These are phyloP conservation scores for Galeopsis tetrahit DNA, from an alignment of 257 asterid species.

Conservation along the genomic window DNA sequence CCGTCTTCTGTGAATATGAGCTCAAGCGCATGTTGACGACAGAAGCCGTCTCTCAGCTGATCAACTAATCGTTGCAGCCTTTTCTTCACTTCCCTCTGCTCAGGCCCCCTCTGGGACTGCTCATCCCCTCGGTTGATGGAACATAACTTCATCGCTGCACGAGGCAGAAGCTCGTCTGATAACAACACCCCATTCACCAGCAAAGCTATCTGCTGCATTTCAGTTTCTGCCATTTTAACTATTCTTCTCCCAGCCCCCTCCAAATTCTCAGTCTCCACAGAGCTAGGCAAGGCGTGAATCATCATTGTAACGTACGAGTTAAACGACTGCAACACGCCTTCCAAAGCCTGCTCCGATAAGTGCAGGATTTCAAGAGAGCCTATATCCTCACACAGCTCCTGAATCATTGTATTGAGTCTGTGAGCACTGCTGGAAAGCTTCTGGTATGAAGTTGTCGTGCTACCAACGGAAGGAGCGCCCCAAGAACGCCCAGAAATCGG, in stretches of 20 bases:
- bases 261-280: constrained; percentile 72
- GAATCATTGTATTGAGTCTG: constrained; percentile 82
- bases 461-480: constrained; percentile 46
- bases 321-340: constrained; percentile 73
- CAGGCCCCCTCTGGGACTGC: constrained; percentile 50
- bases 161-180: constrained; percentile 86
- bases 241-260: constrained; percentile 72
- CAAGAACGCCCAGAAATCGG: constrained; percentile 67
- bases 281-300: constrained; percentile 78
- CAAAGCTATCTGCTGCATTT: constrained; percentile 67
- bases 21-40: constrained; percentile 89
- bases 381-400: constrained; percentile 91
- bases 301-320: constrained; percentile 64
- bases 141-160: constrained; percentile 67
- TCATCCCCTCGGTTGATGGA: constrained; percentile 49
- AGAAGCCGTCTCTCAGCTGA: constrained; percentile 86
- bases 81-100: constrained; percentile 79
- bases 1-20: constrained; percentile 86
- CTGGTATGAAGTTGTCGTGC: constrained; percentile 55
- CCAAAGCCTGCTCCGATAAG: constrained; percentile 69
- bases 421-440: constrained; percentile 86
- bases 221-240: constrained; percentile 75
- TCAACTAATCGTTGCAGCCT: constrained; percentile 78
- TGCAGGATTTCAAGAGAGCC: constrained; percentile 78
- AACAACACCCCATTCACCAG: constrained; percentile 78